These are phyloP conservation scores for Cymbopogon citratus DNA, from an alignment of 176 grass and related monocot genomes.

Conservation along the genomic window DNA sequence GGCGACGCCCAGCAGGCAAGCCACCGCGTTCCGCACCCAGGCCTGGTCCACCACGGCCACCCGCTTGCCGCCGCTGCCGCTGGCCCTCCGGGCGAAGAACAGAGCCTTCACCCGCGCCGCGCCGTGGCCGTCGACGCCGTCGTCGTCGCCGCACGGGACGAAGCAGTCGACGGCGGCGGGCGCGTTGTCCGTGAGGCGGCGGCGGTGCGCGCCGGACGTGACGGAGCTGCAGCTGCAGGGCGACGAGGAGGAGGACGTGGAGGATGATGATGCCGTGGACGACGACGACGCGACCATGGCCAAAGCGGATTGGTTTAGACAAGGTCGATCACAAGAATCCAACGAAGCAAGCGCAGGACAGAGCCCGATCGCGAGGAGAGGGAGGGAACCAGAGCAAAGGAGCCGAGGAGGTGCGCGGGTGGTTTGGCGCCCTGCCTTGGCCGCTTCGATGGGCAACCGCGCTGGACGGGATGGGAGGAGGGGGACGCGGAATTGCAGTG, in stretches of 20 bases:
- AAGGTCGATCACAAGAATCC: too few relatives aligned
- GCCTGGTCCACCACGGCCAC: conserved; percentile 27
- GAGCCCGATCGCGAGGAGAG: conserved; percentile 9
- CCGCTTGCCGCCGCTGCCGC: neutral
- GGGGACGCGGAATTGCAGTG: neutral
- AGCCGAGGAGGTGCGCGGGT: neutral
- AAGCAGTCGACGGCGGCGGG: neutral
- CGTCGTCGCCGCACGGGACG: neutral
- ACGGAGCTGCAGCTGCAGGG: conserved; percentile 12
- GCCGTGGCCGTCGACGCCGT: neutral
- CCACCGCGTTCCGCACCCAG: conserved; percentile 36
- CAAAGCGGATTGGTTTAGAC: neutral
- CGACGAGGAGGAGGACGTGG: neutral
- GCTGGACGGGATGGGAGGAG: neutral
- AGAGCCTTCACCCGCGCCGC: neutral
- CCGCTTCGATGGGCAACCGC: conserved; percentile 15
- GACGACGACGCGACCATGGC: conserved; percentile 19
- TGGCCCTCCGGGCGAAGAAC: conserved; percentile 15
- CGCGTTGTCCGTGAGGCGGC: conserved; percentile 24
- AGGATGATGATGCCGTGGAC: neutral
- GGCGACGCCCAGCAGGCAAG: conserved; percentile 36
- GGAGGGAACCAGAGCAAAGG: neutral
- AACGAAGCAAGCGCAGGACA: neutral
- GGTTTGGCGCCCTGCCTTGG: neutral
- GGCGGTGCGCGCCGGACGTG: conserved; percentile 20